Conservation (phyloP, 2,329 filamentous ascomycete genomes). For the Tolypocladium inflatum region DNA sequence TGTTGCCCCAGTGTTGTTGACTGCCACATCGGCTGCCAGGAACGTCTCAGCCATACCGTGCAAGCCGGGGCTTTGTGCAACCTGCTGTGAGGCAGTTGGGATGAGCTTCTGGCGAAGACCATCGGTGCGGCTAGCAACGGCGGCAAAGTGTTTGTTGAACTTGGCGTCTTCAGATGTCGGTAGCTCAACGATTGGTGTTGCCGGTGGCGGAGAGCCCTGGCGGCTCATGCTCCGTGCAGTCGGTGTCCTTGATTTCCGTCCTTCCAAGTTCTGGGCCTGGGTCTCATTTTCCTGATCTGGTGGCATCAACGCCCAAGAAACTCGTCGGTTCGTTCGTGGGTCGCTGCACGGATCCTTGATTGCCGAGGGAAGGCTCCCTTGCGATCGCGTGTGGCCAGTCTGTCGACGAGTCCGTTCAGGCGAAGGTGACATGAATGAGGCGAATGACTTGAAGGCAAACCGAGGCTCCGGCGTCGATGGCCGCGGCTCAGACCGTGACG, state of each 20-base stretch:
- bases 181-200: slow-evolving; percentile 21
- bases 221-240: slow-evolving; percentile 9
- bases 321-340: slow-evolving; percentile 17
- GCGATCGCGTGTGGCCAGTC: slow-evolving; percentile 8
- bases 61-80: slow-evolving; percentile 11
- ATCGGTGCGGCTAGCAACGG: slow-evolving; percentile 26
- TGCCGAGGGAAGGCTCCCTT: slow-evolving; percentile 19
- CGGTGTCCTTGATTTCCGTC: slow-evolving; percentile 1
- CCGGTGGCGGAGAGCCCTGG: slow-evolving; percentile 34
- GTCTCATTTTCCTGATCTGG: not conserved
- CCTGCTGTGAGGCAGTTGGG: slow-evolving; percentile 30
- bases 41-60: slow-evolving; percentile 16
- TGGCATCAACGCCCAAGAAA: slow-evolving; percentile 24
- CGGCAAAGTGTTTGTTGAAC: slow-evolving; percentile 39
- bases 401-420: slow-evolving; percentile 22
- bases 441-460: slow-evolving; percentile 41
- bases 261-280: not conserved
- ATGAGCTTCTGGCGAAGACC: slow-evolving; percentile 23
- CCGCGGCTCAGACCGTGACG: slow-evolving; percentile 4
- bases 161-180: slow-evolving; percentile 23
- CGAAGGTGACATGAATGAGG: slow-evolving; percentile 41
- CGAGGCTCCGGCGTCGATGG: slow-evolving; percentile 35
- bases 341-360: slow-evolving; percentile 23
- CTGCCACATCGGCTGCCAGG: slow-evolving; percentile 12
- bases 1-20: not conserved